A percentile compares a stretch with the other conserved stretches of the same genome.
These are phyloP conservation scores for Metschnikowia kofuensis DNA, from an alignment of 805 yeast genomes.

Conservation along the genomic window DNA sequence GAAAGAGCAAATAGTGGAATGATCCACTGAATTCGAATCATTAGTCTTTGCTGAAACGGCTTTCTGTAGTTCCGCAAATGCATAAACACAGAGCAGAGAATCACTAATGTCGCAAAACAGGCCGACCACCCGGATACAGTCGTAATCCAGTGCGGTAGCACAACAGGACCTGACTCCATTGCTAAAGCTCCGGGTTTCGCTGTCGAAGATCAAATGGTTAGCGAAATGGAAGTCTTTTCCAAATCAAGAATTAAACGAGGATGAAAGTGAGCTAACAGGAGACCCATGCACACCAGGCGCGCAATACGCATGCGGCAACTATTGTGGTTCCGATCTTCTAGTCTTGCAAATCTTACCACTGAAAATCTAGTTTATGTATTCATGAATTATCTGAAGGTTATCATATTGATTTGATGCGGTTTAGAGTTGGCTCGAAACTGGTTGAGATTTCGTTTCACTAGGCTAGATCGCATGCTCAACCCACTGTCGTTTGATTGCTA, in stretches of 20 bases:
- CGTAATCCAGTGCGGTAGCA: slow-evolving; percentile 22
- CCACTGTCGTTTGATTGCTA: neutral
- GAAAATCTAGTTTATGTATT: too few relatives aligned
- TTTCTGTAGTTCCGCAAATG: slow-evolving; percentile 69
- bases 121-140: slow-evolving; percentile 21
- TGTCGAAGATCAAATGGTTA: too few relatives aligned
- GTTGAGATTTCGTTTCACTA: too few relatives aligned
- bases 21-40: slow-evolving; percentile 76
- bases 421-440: too few relatives aligned
- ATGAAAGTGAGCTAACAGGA: too few relatives aligned
- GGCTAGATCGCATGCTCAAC: too few relatives aligned
- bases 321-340: neutral
- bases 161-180: slow-evolving; percentile 2
- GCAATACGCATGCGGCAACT: neutral
- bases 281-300: slow-evolving; percentile 6
- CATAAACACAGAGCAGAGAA: slow-evolving; percentile 24
- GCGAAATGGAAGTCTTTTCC: too few relatives aligned
- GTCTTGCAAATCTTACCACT: too few relatives aligned
- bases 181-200: neutral
- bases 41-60: slow-evolving; percentile 82
- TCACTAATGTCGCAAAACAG: slow-evolving; percentile 22
- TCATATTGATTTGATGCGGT: too few relatives aligned
- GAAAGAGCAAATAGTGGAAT: slow-evolving; percentile 78
- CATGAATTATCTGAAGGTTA: too few relatives aligned
- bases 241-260: too few relatives aligned